Evolutionary conservation across 2,329 filamentous ascomycete species (phyloP).

Genomic region (Hymenoscyphus repandus): DNA sequence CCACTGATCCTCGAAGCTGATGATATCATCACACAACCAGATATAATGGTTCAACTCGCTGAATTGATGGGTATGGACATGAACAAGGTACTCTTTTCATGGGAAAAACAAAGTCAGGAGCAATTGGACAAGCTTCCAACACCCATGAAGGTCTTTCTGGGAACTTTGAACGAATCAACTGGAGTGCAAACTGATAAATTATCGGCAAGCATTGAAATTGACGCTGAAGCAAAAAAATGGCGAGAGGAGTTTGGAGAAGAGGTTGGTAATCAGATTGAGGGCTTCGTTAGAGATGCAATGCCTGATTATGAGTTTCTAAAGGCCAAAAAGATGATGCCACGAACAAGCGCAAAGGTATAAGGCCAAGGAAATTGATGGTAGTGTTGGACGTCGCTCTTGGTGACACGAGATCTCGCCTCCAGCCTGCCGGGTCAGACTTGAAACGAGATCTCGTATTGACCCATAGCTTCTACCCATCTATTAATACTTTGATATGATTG

Average conservation of each 20-base stretch:
- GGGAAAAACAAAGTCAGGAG: conserved; percentile 20
- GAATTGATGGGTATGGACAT: conserved; percentile 31
- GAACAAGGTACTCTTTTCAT: conserved; percentile 29
- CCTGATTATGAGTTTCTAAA: conserved; percentile 37
- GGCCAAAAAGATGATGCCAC: not conserved
- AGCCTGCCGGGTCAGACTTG: too few species aligned
- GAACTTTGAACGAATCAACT: conserved; percentile 30
- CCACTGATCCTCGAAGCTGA: conserved; percentile 35
- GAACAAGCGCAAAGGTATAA: too few species aligned
- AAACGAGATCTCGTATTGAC: too few species aligned
- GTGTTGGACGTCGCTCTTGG: too few species aligned
- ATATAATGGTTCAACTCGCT: conserved; percentile 26
- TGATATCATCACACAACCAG: conserved; percentile 33
- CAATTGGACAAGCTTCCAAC: not conserved
- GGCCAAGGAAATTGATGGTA: too few species aligned
- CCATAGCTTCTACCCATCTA: too few species aligned
- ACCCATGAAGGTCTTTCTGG: conserved; percentile 19
- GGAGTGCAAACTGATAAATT: conserved; percentile 33
- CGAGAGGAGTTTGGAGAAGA: conserved; percentile 25
- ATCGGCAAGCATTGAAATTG: conserved; percentile 30
- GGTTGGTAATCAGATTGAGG: conserved; percentile 12
- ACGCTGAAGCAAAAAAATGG: conserved; percentile 33
- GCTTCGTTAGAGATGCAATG: conserved; percentile 30
- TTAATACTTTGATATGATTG: too few species aligned
- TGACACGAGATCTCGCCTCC: too few species aligned